phyloP scores from a whole-genome alignment of 192 early-diverging fungal genomes.

The Backusella luteola region DNA sequence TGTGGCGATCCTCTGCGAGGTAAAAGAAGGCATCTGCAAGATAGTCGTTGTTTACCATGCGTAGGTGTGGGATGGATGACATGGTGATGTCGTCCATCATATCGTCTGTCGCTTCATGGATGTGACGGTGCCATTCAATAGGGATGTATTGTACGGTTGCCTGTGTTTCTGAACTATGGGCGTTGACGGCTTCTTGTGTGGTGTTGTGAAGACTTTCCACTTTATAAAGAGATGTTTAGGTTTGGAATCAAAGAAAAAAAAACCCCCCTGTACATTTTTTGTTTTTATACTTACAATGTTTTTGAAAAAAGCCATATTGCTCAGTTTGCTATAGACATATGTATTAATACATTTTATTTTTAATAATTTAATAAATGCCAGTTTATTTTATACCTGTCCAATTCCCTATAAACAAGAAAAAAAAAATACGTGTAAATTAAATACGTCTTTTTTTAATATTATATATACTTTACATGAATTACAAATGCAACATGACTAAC shows the following conservation, averaged over 20 bases:
- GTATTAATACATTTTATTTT: not conserved
- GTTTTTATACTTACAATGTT: conserved; percentile 33
- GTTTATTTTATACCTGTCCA: conserved; percentile 27
- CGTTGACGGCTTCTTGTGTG: conserved; percentile 30
- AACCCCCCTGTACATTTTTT: not conserved
- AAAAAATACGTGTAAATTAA: not conserved
- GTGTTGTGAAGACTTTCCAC: conserved; percentile 38
- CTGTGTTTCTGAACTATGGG: conserved; percentile 32
- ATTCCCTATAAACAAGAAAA: conserved; percentile 22
- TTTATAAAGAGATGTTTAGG: not conserved
- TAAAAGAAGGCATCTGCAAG: conserved; percentile 24
- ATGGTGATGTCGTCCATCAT: conserved; percentile 35
- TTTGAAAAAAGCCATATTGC: conserved; percentile 40
- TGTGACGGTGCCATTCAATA: conserved; percentile 40
- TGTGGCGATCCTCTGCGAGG: conserved; percentile 24
- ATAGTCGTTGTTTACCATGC: conserved; percentile 25
- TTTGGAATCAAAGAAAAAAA: not conserved
- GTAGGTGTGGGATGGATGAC: conserved; percentile 36
- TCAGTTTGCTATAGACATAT: conserved; percentile 34
- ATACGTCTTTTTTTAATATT: not conserved
- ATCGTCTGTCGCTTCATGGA: conserved; percentile 33
- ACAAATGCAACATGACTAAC: conserved; percentile 38
- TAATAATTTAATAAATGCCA: not conserved
- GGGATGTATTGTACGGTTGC: conserved; percentile 37
- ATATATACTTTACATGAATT: conserved; percentile 30